Percentiles rank a stretch among this genome's conserved stretches.
Conservation (phyloP, 495 filamentous ascomycete species). For the Penicillium subrubescens region DNA sequence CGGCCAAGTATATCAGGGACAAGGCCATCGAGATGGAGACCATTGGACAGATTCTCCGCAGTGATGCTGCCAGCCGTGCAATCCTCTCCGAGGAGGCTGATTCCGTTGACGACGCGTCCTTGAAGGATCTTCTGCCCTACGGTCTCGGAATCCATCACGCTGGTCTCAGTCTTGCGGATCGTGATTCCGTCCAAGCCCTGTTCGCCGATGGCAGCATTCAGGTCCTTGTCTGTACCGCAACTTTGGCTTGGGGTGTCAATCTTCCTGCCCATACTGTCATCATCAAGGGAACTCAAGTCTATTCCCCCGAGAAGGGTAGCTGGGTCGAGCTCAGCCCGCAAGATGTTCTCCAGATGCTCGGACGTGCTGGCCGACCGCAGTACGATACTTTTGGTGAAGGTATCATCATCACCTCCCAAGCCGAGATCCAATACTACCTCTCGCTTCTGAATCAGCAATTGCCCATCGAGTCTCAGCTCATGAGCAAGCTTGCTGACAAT, state of each 20-base stretch:
- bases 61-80: constrained; percentile 89
- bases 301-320: constrained; percentile 97
- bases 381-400: constrained; percentile 98
- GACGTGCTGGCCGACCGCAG: constrained; percentile 92
- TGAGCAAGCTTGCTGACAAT: constrained; percentile 92
- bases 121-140: constrained; percentile 95
- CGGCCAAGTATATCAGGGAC: constrained; percentile 91
- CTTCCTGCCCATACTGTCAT: constrained; percentile 95
- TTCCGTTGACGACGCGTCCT: constrained; percentile 76
- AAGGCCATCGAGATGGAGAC: constrained; percentile 95
- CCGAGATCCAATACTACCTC: constrained; percentile 94
- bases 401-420: constrained; percentile 96
- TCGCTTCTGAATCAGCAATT: constrained; percentile 96
- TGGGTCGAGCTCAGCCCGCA: constrained; percentile 98
- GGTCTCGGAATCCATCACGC: constrained; percentile 98
- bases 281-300: constrained; percentile 97
- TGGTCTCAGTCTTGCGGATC: constrained; percentile 90
- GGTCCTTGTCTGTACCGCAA: constrained; percentile 95
- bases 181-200: constrained; percentile 91
- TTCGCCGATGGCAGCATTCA: constrained; percentile 90
- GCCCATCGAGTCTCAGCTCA: constrained; percentile 95
- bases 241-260: constrained; percentile 98
- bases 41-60: constrained; percentile 91
- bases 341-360: constrained; percentile 98
- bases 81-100: constrained; percentile 84